Evolutionary conservation across 1,284 basidiomycete genomes (phyloP), one percentile per base, ranked within the genome.

Genomic region (Apiotrichum siamense): DNA sequence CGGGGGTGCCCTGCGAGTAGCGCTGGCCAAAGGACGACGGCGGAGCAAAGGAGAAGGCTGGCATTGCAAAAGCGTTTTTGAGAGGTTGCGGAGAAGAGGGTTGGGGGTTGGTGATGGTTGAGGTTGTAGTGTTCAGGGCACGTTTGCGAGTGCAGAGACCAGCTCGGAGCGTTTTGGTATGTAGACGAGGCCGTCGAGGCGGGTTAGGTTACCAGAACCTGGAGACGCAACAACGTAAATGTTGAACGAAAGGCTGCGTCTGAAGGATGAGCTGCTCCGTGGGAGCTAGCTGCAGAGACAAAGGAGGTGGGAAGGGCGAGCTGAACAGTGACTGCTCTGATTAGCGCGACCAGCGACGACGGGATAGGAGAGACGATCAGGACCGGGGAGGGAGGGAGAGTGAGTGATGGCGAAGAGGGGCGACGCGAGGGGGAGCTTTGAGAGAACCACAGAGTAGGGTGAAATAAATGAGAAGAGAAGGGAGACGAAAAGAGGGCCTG

Each of bases 1-100:
- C 63, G 18, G 63, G 61, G 26, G 60, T 63, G 15, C 47, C 57
- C 25, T 62, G 60, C 41, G 49, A 33, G 51, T 51, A 39, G 20
- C 50, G 38, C 23, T 27, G 25, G 13, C 23, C 45, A 25, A 35
- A 38, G 7, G 40, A 9, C 24, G 44, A 46, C 13, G 46, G 33
- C 25, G 50, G 17, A 24, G 51, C 23, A 17, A 59, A 57, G 33
- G 60, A 48, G 45, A 60, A 49, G 38, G 66, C 45, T 24, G 54
- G 44, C 49, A 60, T 58, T 10, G 56, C 55, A 58, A 60, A 60
- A n/a, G 27, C 53, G 33, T 32, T 36, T 25, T 29, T 25, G 24
- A 20, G 5, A 7, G 23, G 11, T 40, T 40, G 10, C 7, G 20
- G 17, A 7, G 27, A 7, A 7, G 29, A 44, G 52, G n/a, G 29